Conservation (phyloP, 2,329 filamentous ascomycete genomes). For the Fusarium newnesense region DNA sequence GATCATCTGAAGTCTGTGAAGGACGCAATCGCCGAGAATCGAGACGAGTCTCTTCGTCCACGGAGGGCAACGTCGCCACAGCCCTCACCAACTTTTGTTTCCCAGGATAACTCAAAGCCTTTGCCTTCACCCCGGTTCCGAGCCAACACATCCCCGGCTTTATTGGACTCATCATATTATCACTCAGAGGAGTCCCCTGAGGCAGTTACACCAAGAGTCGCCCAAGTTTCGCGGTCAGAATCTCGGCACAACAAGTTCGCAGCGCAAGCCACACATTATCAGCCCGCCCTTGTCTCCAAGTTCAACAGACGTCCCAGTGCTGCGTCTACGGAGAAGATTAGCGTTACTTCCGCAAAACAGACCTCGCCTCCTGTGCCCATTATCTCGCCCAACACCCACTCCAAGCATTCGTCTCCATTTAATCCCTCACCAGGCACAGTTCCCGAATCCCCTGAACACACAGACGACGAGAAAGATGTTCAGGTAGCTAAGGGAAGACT, state of each 20-base stretch:
- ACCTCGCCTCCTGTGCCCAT: constrained; percentile 23
- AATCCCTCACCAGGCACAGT: constrained; percentile 43
- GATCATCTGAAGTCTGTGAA: constrained; percentile 67
- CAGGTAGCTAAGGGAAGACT: constrained; percentile 45
- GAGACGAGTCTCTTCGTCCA: constrained; percentile 45
- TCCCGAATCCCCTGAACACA: constrained; percentile 54
- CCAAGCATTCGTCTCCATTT: constrained; percentile 35
- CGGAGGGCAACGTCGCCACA: constrained; percentile 63
- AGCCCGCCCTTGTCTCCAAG: constrained; percentile 38
- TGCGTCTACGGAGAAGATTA: constrained; percentile 17
- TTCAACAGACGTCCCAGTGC: constrained; percentile 41
- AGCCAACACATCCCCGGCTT: constrained; percentile 66
- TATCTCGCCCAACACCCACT: constrained; percentile 9
- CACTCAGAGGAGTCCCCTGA: constrained; percentile 26
- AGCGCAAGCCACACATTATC: constrained; percentile 2
- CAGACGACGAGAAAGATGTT: constrained; percentile 42
- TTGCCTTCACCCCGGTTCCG: constrained; percentile 55
- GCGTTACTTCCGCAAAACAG: constrained; percentile 2
- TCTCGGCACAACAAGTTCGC: constrained; percentile 7
- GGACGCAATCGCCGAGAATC: constrained; percentile 54
- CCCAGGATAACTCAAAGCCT: constrained; percentile 15
- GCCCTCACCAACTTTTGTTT: constrained; percentile 56
- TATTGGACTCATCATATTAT: constrained; percentile 54
- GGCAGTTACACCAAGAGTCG: constrained; percentile 21
- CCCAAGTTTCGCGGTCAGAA: constrained; percentile 23